These are phyloP conservation scores for Chlamydomonas schloesseri DNA, from an alignment of 139 green algal genomes.

Conservation along the genomic window DNA sequence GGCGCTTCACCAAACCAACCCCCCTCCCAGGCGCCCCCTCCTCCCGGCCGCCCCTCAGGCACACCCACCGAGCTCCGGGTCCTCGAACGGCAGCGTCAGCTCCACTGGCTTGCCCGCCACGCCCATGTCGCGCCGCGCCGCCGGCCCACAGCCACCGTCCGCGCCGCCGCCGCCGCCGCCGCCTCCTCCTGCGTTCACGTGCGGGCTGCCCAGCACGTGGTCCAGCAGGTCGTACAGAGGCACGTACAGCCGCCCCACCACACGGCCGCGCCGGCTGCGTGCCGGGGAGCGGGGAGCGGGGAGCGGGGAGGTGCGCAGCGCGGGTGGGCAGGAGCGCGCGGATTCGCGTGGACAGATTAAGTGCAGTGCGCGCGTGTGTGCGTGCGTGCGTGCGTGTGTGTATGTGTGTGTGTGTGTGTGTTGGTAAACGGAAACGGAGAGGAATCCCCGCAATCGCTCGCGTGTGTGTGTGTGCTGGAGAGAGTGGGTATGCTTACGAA, in stretches of 20 bases:
- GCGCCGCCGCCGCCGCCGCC: background rate
- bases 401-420: background rate
- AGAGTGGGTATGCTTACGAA: too few species aligned
- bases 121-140: background rate
- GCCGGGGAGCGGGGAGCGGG: too few species aligned
- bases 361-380: too few species aligned
- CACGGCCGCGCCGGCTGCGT: background rate
- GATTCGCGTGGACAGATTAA: too few species aligned
- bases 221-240: slow-evolving; percentile 37
- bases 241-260: background rate
- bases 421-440: too few species aligned
- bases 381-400: background rate
- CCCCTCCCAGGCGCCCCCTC: background rate
- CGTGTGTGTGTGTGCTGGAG: too few species aligned
- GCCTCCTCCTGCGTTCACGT: too few species aligned
- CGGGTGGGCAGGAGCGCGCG: too few species aligned
- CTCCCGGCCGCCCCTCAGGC: background rate
- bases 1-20: background rate
- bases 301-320: too few species aligned
- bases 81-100: slow-evolving; percentile 8
- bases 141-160: background rate
- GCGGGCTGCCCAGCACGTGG: background rate
- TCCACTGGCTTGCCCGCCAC: slow-evolving; percentile 26
- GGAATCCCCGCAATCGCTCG: too few species aligned
- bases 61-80: slow-evolving; percentile 28